A percentile compares a stretch with the other conserved stretches of the same genome.
phyloP scores from a whole-genome alignment of 768 basidiomycete genomes.

The Pulveroboletus sp. region DNA sequence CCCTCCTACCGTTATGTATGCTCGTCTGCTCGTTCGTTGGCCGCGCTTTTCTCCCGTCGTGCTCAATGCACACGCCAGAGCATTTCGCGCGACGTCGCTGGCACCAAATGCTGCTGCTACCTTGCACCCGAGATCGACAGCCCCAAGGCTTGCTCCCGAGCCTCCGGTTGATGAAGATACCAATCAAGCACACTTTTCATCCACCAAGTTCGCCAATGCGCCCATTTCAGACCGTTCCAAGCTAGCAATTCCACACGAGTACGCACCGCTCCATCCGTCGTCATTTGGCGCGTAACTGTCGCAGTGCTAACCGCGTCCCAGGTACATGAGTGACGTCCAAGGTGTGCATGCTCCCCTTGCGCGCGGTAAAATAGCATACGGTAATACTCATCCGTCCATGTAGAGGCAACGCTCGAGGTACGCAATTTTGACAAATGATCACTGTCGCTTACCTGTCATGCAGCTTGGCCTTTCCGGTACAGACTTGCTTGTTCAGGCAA shows the following conservation, averaged over 20 bases:
- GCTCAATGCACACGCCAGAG: slow-evolving; percentile 10
- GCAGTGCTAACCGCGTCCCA: slow-evolving; percentile 22
- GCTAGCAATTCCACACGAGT: slow-evolving; percentile 41
- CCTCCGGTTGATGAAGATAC: slow-evolving; percentile 14
- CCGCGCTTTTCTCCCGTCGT: slow-evolving; percentile 13
- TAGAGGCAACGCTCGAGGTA: slow-evolving; percentile 41
- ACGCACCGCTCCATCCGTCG: slow-evolving; percentile 14
- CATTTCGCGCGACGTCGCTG: slow-evolving; percentile 12
- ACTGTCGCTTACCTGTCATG: background rate
- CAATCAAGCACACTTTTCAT: slow-evolving; percentile 26
- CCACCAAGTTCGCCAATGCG: slow-evolving; percentile 26
- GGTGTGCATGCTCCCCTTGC: slow-evolving; percentile 24
- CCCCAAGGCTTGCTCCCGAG: background rate
- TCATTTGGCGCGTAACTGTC: slow-evolving; percentile 3
- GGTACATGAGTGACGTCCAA: slow-evolving; percentile 46
- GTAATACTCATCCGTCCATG: background rate
- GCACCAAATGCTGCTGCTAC: slow-evolving; percentile 6
- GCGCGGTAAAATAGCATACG: background rate
- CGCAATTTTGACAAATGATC: background rate
- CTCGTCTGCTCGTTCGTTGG: slow-evolving; percentile 25
- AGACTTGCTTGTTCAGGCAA: slow-evolving; percentile 49
- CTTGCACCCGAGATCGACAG: slow-evolving; percentile 8
- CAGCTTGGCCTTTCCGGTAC: slow-evolving; percentile 39
- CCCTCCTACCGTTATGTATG: slow-evolving; percentile 10
- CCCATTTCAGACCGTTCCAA: slow-evolving; percentile 39